Evolutionary conservation across 2,329 filamentous ascomycete species (phyloP).

Genomic region (Scedosporium dehoogii): DNA sequence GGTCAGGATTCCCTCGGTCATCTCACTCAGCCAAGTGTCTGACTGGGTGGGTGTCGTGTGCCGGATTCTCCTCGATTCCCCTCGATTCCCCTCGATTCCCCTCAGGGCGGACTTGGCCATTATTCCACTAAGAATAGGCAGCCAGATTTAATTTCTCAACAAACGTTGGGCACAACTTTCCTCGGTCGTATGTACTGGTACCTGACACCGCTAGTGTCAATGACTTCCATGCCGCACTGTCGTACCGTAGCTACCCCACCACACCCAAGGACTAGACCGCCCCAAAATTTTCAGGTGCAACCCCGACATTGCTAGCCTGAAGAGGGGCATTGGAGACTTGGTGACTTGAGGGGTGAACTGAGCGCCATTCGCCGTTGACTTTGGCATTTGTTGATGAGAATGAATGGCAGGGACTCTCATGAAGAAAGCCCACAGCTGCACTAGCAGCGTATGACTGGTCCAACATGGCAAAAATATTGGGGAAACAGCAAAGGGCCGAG

Average conservation of each 20-base stretch:
- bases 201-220: neutral
- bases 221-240: neutral
- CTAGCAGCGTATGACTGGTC: neutral
- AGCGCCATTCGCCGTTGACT: neutral
- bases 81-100: neutral
- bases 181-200: slow-evolving; percentile 1
- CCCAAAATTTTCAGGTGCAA: slow-evolving; percentile 4
- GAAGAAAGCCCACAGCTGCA: neutral
- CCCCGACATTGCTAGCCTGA: neutral
- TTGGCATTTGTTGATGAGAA: slow-evolving; percentile 1
- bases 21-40: neutral
- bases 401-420: neutral
- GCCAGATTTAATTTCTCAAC: neutral
- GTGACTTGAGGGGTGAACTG: neutral
- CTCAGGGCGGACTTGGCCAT: neutral
- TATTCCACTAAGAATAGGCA: neutral
- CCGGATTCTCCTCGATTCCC: neutral
- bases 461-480: neutral
- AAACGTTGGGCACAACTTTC: slow-evolving; percentile 1
- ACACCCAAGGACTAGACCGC: slow-evolving; percentile 1
- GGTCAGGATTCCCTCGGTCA: neutral
- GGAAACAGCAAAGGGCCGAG: neutral
- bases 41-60: neutral
- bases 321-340: neutral
- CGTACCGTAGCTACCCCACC: slow-evolving; percentile 2